Evolutionary conservation across 2,329 filamentous ascomycete genomes (phyloP), one percentile per base, ranked within the genome.

Genomic region (Pyrenochaeta sp.): DNA sequence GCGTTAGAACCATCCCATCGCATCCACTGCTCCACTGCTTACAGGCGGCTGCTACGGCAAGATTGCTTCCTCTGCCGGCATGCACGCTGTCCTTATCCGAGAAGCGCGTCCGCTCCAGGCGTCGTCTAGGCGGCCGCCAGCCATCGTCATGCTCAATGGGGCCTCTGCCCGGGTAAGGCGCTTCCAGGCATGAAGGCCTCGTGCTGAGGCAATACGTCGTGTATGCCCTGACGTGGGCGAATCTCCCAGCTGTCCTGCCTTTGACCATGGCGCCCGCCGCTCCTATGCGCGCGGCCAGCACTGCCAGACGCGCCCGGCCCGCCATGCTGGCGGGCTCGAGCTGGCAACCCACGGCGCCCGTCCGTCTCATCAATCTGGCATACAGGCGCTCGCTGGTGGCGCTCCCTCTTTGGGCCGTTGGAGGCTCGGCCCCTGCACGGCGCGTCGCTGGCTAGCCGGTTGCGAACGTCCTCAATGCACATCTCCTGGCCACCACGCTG

Each of bases 21-120:
- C n/a, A n/a, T n/a, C n/a, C n/a, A n/a, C 54, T 51, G 51, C 43
- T 47, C 57, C 54, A 58, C 61, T 55, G 58, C 60, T 64, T 63
- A 54, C 63, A 63, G 44, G 61, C 64, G 65, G 63, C 55, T 68
- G 58, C 64, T 66, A 68, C 68, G 65, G 66, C 63, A 67, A 60
- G 57, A 60, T 51, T 55, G 57, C 55, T 56, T 57, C 51, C 61
- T 59, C 47, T 67, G 57, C 60, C 65, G 60, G 60, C 65, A 69
- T 60, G 55, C 60, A 46, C 51, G 30, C 34, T 58, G 60, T 50
- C 48, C 53, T 59, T 57, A 53, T 57, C 61, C 63, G 60, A 63
- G 56, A 56, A 62, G 53, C 47, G 58, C 51, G 39, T 44, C 56
- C 53, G 46, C 35, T 57, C 38, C 51, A 36, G 46, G 36, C 50